These are phyloP conservation scores for Stemphylium vesicarium DNA, from an alignment of 2,329 filamentous ascomycete genomes.

Conservation along the genomic window DNA sequence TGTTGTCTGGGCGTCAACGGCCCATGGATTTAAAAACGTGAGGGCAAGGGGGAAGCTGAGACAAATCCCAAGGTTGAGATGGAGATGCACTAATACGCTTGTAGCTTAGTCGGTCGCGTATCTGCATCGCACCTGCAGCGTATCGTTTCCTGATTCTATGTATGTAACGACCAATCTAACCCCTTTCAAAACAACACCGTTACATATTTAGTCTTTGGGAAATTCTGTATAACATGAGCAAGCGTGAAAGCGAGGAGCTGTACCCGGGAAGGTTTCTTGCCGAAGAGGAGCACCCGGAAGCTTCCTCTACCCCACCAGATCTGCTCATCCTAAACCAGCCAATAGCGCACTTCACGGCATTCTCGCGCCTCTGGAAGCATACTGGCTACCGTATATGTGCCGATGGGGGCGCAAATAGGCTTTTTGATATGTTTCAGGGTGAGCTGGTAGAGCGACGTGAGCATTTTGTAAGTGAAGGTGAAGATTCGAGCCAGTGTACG, in stretches of 20 bases:
- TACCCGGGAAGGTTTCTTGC: slow-evolving; percentile 38
- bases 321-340: slow-evolving; percentile 56
- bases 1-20: neutral
- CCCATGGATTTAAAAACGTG: neutral
- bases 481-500: neutral
- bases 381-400: slow-evolving; percentile 77
- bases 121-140: slow-evolving; percentile 11
- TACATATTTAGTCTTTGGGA: neutral
- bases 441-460: slow-evolving; percentile 26
- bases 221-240: slow-evolving; percentile 16
- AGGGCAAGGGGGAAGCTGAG: no score
- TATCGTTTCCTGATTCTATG: neutral
- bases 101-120: slow-evolving; percentile 11
- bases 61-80: neutral
- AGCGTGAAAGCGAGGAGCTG: slow-evolving; percentile 21
- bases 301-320: slow-evolving; percentile 30
- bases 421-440: slow-evolving; percentile 60
- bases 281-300: slow-evolving; percentile 23
- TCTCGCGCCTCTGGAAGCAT: slow-evolving; percentile 55
- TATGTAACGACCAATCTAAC: slow-evolving; percentile 1
- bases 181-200: neutral
- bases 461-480: slow-evolving; percentile 39
- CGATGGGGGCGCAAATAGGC: slow-evolving; percentile 86
- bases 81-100: slow-evolving; percentile 9
- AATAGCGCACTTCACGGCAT: slow-evolving; percentile 56